Evolutionary conservation across 2,329 filamentous ascomycete species (phyloP).

Genomic region (Geosmithia flava): DNA sequence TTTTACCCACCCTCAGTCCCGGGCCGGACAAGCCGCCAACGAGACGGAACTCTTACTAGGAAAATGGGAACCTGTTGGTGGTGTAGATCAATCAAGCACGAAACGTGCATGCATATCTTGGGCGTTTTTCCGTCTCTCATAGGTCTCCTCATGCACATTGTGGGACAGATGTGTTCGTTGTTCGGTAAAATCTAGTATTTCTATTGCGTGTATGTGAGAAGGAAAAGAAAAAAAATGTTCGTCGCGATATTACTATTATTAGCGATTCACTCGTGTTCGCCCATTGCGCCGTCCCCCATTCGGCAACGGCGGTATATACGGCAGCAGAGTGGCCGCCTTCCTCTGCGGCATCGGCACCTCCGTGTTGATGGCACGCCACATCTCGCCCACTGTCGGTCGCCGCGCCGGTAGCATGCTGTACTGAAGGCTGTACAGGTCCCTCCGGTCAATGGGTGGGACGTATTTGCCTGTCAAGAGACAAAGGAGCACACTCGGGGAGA

Average conservation of each 20-base stretch:
- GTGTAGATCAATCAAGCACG: no score
- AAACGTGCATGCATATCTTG: no score
- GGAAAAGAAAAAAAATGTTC: background rate
- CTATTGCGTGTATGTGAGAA: background rate
- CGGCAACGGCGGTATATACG: slow-evolving; percentile 3
- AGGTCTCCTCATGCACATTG: no score
- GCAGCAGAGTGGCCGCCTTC: background rate
- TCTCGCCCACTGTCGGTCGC: slow-evolving; percentile 67
- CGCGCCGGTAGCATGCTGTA: slow-evolving; percentile 92
- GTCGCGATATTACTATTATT: slow-evolving; percentile 9
- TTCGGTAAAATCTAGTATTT: no score
- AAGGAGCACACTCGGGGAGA: slow-evolving; percentile 77
- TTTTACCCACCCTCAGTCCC: no score
- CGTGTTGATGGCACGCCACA: slow-evolving; percentile 57
- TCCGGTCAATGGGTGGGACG: slow-evolving; percentile 87
- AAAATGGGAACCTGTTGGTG: no score
- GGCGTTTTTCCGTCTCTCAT: no score
- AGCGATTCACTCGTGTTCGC: background rate
- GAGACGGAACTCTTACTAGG: no score
- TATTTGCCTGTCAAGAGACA: slow-evolving; percentile 85
- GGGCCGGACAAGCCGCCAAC: no score
- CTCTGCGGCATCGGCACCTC: background rate
- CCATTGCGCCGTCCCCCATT: slow-evolving; percentile 2
- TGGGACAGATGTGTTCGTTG: no score
- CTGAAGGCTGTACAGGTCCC: slow-evolving; percentile 89